phyloP scores from a whole-genome alignment of 805 yeast species.

The Wickerhamomyces mucosus region DNA sequence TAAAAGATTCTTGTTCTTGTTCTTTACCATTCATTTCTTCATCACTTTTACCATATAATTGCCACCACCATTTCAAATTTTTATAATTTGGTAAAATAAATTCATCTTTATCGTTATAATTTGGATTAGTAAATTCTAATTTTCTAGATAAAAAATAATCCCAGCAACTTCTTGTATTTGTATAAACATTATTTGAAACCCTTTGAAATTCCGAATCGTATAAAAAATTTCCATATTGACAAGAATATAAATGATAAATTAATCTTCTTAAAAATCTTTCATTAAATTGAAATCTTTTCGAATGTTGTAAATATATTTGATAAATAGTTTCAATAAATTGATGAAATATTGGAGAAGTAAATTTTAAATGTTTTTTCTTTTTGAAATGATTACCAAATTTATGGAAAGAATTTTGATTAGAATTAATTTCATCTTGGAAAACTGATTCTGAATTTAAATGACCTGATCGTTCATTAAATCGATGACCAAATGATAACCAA shows the following conservation, averaged over 20 bases:
- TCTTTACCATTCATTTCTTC: conserved; percentile 46
- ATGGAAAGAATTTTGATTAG: conserved; percentile 17
- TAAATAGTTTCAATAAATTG: conserved; percentile 88
- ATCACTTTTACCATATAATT: conserved; percentile 67
- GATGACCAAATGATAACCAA: conserved; percentile 92
- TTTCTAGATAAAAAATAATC: conserved; percentile 79
- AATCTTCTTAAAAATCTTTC: conserved; percentile 79
- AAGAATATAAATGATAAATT: conserved; percentile 81
- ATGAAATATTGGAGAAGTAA: conserved; percentile 87
- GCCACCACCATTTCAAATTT: conserved; percentile 83
- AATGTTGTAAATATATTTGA: conserved; percentile 66
- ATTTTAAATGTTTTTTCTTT: conserved; percentile 40
- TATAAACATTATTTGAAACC: conserved; percentile 24
- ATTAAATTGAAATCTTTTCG: conserved; percentile 72
- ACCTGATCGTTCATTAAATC: conserved; percentile 77
- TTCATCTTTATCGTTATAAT: conserved; percentile 25
- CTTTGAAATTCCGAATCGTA: conserved; percentile 66
- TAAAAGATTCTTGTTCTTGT: not conserved
- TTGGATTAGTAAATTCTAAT: conserved; percentile 53
- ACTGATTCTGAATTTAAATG: conserved; percentile 35
- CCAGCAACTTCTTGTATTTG: conserved; percentile 78
- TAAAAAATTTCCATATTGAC: conserved; percentile 90
- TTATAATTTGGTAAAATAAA: conserved; percentile 49
- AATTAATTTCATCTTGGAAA: conserved; percentile 38
- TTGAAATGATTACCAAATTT: conserved; percentile 39